phyloP scores from a whole-genome alignment of 2,329 filamentous ascomycete species.

The Alternaria brassicicola region DNA sequence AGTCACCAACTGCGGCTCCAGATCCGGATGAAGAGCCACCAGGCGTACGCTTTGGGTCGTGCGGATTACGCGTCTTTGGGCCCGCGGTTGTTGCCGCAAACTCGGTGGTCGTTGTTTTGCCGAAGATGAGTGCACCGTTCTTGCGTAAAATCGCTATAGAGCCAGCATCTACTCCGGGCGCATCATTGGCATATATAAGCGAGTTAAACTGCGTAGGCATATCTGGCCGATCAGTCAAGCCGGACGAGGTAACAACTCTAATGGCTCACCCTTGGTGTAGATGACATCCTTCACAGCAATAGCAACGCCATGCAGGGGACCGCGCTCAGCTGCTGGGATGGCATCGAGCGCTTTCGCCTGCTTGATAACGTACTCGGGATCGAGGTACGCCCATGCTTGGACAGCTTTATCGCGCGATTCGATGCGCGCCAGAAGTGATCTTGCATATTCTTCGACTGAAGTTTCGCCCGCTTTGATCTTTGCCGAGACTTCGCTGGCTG shows the following conservation, averaged over 20 bases:
- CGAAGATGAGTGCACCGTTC: conserved; percentile 63
- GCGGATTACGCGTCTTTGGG: conserved; percentile 64
- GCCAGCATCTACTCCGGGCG: conserved; percentile 59
- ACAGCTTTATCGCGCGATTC: conserved; percentile 30
- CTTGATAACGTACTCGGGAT: conserved; percentile 51
- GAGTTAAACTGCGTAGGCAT: conserved; percentile 66
- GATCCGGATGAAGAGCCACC: conserved; percentile 73
- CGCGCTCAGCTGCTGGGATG: conserved; percentile 56
- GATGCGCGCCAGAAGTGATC: conserved; percentile 37
- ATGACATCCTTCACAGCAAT: conserved; percentile 68
- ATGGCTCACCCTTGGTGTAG: conserved; percentile 47
- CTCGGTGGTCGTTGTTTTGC: conserved; percentile 66
- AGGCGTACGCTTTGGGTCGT: conserved; percentile 60
- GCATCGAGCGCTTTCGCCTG: conserved; percentile 60
- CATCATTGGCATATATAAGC: conserved; percentile 57
- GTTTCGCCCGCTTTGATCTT: conserved; percentile 31
- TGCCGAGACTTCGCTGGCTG: conserved; percentile 30
- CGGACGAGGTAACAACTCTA: neutral
- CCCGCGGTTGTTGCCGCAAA: conserved; percentile 65
- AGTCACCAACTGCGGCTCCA: conserved; percentile 69
- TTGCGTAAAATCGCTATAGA: conserved; percentile 59
- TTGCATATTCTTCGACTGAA: conserved; percentile 39
- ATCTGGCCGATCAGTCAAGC: conserved; percentile 34
- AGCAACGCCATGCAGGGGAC: conserved; percentile 63
- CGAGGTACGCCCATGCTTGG: conserved; percentile 42